Evolutionary conservation across 2,329 filamentous ascomycete species (phyloP).

Genomic region (Anthostomella pinea): DNA sequence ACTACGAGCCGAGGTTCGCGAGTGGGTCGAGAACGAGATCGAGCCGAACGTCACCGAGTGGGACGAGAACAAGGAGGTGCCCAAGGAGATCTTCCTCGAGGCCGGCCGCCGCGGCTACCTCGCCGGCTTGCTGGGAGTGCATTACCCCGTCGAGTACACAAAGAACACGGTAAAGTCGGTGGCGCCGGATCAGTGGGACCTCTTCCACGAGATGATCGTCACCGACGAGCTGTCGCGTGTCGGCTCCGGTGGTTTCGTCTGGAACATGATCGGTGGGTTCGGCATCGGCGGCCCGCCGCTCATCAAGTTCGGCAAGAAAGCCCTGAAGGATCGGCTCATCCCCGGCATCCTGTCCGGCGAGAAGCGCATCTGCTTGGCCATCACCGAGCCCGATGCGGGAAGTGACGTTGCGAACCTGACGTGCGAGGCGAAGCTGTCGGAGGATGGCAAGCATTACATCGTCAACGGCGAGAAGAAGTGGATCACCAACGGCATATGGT

Average conservation of each 20-base stretch:
- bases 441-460: slow-evolving; percentile 98
- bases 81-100: slow-evolving; percentile 86
- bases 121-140: slow-evolving; percentile 81
- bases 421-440: slow-evolving; percentile 90
- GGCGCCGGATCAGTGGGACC: slow-evolving; percentile 85
- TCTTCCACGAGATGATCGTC: slow-evolving; percentile 95
- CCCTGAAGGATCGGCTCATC: slow-evolving; percentile 80
- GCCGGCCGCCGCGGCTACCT: slow-evolving; percentile 93
- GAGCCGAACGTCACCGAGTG: slow-evolving; percentile 92
- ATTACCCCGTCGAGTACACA: slow-evolving; percentile 75
- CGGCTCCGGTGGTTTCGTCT: slow-evolving; percentile 89
- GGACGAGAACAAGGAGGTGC: slow-evolving; percentile 93
- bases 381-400: slow-evolving; percentile 94
- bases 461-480: slow-evolving; percentile 99
- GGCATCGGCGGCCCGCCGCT: slow-evolving; percentile 91
- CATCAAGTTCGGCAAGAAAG: slow-evolving; percentile 86
- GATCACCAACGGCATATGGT: slow-evolving; percentile 98
- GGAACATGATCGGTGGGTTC: slow-evolving; percentile 96
- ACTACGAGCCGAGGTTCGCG: slow-evolving; percentile 83
- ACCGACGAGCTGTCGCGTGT: slow-evolving; percentile 91
- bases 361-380: slow-evolving; percentile 96
- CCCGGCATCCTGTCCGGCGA: slow-evolving; percentile 86
- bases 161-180: slow-evolving; percentile 73
- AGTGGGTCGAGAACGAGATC: slow-evolving; percentile 87
- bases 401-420: slow-evolving; percentile 93